Evolutionary conservation across 2,329 filamentous ascomycete genomes (phyloP), one percentile per base, ranked within the genome.

Genomic region (Albophoma yamanashiensis): DNA sequence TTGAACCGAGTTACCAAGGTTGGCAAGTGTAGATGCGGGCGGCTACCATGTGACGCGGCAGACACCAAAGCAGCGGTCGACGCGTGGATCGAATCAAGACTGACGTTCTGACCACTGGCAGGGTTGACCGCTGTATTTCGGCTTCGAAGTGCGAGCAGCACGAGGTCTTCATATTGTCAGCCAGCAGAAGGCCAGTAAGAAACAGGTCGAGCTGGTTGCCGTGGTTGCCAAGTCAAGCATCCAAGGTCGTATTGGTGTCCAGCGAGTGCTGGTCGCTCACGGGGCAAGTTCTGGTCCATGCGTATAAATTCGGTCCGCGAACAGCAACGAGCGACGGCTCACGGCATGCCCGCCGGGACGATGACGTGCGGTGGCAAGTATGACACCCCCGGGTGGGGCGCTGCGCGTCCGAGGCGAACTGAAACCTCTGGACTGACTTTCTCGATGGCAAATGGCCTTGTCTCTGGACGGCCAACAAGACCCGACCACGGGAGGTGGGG

Each of bases 381-480:
- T 47, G 43, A 47, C 43, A 47, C 25, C 25, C 25, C 25, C 15
- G 14, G 22, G 22, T 9, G 45, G 22, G 45, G 5, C 45, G 25
- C 45, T 17, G 45, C 4, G 15, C 25, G 14, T 17, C 45, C 15
- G 45, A 31, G 25, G 20, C 25, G 25, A 43, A 43, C 17, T 43
- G 40, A n/a, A 31, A 53, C 47, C 27, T 52, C 25, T 4, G n/a
- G n/a, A n/a, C n/a, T n/a, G 47, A 52, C 47, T 31, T 31, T 20
- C 7, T 31, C 5, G 22, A 20, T 34, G 2, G 11, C 6, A 47
- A 17, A 25, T 6, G n/a, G 12, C 11, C 43, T 39, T 39, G 45
- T 55, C 58, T 55, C 58, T 45, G 36, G 39, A 55, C 45, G 58
- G 50, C 50, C 50, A 59, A 59, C 36, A 55, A 55, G 57, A 14